Evolutionary conservation across 2,329 filamentous ascomycete species (phyloP), one percentile per base, ranked within the genome.

Genomic region (Penicillium griseofulvum): DNA sequence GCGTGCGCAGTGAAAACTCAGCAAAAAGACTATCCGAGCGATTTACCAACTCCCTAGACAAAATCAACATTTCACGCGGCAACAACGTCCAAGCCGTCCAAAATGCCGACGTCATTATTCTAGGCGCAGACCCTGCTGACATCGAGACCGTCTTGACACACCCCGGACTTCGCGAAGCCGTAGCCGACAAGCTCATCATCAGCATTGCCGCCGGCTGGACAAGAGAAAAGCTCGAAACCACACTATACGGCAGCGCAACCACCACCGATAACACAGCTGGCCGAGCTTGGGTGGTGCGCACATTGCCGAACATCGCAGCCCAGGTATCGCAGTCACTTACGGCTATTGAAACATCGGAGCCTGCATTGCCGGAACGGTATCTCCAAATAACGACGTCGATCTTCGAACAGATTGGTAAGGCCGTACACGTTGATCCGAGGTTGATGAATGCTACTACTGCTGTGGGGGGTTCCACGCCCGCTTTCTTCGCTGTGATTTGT

Each of bases 401-500:
- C 34, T 87, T 87, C 71, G 78, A 74, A 11, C 76, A 77, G 2
- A 72, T 79, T 26, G 77, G 78, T 5, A 68, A 70, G 9, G 77
- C 81, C 2, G 76, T 81, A 5, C 74, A 77, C 19, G 74, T 87
- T 0, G 78, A 81, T 0, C 74, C 82, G 0, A 67, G 72, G 1
- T 72, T 77, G 38, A 83, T 87, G 80, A 81, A 85, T 64, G 82
- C 77, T 2, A 75, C 74, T 36, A 86, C 83, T 0, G 82, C 83
- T 0, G 74, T 86, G 3, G 85, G 81, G 5, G 83, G 84, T 1
- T 85, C 83, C 0, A 84, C 83, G 0, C 83, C 83, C 1, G 84
- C 84, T 0, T 86, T 87, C 67, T 80, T 81, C 41, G 82, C 83
- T 0, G 70, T 87, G 7, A 76, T 86, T 36, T 74, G 83, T 5